A percentile compares a stretch with the other conserved stretches of the same genome.
phyloP scores from a whole-genome alignment of 2,329 filamentous ascomycete genomes.

The Lecanicillium sp. region DNA sequence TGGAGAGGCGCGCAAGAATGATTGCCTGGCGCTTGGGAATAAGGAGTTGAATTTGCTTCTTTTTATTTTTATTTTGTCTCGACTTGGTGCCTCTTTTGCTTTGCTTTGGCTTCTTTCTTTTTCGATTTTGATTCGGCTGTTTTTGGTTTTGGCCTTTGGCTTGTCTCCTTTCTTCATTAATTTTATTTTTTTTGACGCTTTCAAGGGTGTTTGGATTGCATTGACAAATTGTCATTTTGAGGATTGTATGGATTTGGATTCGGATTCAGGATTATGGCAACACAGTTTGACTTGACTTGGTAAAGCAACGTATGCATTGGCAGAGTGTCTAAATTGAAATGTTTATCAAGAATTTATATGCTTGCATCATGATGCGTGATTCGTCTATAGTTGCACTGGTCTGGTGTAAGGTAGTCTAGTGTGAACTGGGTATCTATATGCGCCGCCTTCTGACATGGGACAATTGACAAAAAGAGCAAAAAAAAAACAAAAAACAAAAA shows the following conservation, averaged over 20 bases:
- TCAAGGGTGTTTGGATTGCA: slow-evolving; percentile 5
- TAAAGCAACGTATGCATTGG: too few relatives aligned
- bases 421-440: too few relatives aligned
- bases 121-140: slow-evolving; percentile 15
- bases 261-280: slow-evolving; percentile 3
- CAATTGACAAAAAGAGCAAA: neutral
- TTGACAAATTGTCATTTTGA: slow-evolving; percentile 1
- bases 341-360: neutral
- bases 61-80: too few relatives aligned
- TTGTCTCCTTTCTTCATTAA: too few relatives aligned
- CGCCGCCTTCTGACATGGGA: neutral
- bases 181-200: slow-evolving; percentile 8
- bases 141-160: slow-evolving; percentile 14
- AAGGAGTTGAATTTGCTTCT: slow-evolving; percentile 3
- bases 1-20: neutral
- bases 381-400: too few relatives aligned
- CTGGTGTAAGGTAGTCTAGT: too few relatives aligned
- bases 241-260: slow-evolving; percentile 3
- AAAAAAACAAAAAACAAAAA: too few relatives aligned
- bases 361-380: neutral
- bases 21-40: neutral
- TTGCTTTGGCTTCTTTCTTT: slow-evolving; percentile 16
- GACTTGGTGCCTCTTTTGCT: too few relatives aligned
- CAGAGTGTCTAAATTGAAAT: too few relatives aligned
- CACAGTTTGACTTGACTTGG: slow-evolving; percentile 3